Evolutionary conservation across 805 yeast genomes (phyloP), one percentile per base, ranked within the genome.

Genomic region (Dipodascus geniculatus): DNA sequence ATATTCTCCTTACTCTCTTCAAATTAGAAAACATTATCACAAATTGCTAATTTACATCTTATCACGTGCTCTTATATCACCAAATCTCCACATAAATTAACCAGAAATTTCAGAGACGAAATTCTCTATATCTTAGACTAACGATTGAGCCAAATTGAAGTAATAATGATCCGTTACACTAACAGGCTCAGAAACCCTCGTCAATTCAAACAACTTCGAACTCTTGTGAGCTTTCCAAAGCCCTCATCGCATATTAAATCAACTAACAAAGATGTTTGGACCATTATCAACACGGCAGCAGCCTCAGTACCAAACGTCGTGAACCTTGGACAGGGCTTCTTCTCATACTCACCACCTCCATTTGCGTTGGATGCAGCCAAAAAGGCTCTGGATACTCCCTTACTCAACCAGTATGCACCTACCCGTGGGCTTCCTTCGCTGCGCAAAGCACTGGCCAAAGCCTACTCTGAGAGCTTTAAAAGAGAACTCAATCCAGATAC

Each of bases 251-350:
- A 56, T 42, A 56, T 60, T 47, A 22, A 54, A 54, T 31, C 49
- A 11, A 48, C 56, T 28, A 53, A 57, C 3, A 87, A 89, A 64
- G 99, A 93, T 67, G 90, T 93, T 49, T 93, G 99, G 99, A 78
- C 95, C 1, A 72, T 93, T 59, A 87, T 95, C 69, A 93, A 93
- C 65, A 97, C 90, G 63, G 85, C 99, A 1, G 97, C 98, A 0
- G 95, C 95, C 2, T 79, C 79, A 2, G 89, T 95, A 14, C 83
- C 82, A 57, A 63, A 60, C 6, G 80, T 91, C 54, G 83, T 85
- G 56, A 93, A 93, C 62, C 77, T 93, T 55, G 99, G 99, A 31
- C 99, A 93, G 68, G 99, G 99, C 1, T 93, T 93, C 71, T 93
- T 93, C 73, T 88, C 96, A 1, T 93, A 91, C 68, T 79, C 91